These are phyloP conservation scores for Septoria linicola DNA, from an alignment of 2,329 filamentous ascomycete species.

Conservation along the genomic window DNA sequence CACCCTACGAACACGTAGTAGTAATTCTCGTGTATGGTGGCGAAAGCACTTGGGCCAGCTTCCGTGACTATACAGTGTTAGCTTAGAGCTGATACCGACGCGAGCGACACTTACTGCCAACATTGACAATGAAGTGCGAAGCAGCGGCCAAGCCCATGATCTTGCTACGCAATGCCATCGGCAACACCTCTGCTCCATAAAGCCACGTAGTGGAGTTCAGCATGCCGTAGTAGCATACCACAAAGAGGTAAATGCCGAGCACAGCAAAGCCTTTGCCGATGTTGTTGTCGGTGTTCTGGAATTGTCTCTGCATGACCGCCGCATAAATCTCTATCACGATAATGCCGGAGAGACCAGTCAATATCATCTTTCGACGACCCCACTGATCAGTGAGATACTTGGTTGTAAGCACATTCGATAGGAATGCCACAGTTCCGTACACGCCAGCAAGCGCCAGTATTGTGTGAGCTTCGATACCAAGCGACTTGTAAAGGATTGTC, in stretches of 20 bases:
- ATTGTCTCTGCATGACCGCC: slow-evolving; percentile 58
- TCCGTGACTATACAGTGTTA: slow-evolving; percentile 28
- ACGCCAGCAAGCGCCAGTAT: slow-evolving; percentile 57
- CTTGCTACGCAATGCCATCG: slow-evolving; percentile 54
- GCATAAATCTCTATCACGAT: slow-evolving; percentile 60
- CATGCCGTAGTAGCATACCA: slow-evolving; percentile 47
- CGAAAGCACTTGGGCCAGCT: slow-evolving; percentile 55
- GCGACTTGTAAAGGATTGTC: slow-evolving; percentile 55
- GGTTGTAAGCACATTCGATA: slow-evolving; percentile 54
- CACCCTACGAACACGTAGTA: slow-evolving; percentile 61
- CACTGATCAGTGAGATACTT: slow-evolving; percentile 57
- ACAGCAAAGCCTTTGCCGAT: slow-evolving; percentile 61
- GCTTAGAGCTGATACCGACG: too few species aligned
- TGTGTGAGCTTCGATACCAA: slow-evolving; percentile 51
- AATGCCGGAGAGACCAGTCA: slow-evolving; percentile 53
- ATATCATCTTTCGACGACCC: slow-evolving; percentile 60
- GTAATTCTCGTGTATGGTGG: slow-evolving; percentile 59
- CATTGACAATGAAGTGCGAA: slow-evolving; percentile 48
- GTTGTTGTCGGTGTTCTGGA: slow-evolving; percentile 55
- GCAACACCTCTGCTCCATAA: slow-evolving; percentile 57
- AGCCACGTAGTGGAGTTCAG: slow-evolving; percentile 32
- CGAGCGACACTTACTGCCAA: slow-evolving; percentile 20
- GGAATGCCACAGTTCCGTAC: slow-evolving; percentile 55
- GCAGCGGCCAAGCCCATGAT: slow-evolving; percentile 57
- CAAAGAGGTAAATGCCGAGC: slow-evolving; percentile 60